Percentiles rank a stretch among this genome's conserved stretches.
Conservation (phyloP, 176 grass and related monocot genomes). For the Raddia distichophylla region DNA sequence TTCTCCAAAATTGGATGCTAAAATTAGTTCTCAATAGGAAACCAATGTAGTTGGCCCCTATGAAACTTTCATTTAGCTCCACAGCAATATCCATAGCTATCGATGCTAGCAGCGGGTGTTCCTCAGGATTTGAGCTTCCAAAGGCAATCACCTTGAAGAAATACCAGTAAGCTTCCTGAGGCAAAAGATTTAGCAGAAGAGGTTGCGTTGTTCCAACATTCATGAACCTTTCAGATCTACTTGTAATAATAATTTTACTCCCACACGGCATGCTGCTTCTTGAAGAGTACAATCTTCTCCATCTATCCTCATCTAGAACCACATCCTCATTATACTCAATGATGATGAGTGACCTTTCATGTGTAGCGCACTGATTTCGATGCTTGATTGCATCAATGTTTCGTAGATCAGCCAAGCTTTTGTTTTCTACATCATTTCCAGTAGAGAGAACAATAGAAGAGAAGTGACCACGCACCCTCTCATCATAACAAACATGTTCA, state of each 20-base stretch:
- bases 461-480: conserved; percentile 24
- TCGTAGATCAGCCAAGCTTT: neutral
- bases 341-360: neutral
- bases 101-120: neutral
- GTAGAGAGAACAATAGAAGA: neutral
- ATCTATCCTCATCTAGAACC: neutral
- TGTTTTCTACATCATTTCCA: neutral
- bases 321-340: neutral
- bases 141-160: conserved; percentile 35
- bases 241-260: neutral
- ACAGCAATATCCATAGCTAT: conserved; percentile 8
- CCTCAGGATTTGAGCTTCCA: conserved; percentile 1
- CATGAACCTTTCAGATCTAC: neutral
- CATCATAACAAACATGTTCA: neutral
- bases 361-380: too few relatives aligned
- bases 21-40: conserved; percentile 12
- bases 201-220: neutral
- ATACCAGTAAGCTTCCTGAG: conserved; percentile 4
- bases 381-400: too few relatives aligned
- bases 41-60: neutral
- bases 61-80: neutral
- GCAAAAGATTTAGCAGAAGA: neutral
- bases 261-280: too few relatives aligned
- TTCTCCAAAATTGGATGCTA: neutral
- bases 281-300: neutral